These are phyloP conservation scores for Penicillium sp. DNA, from an alignment of 2,329 filamentous ascomycete genomes.

Conservation along the genomic window DNA sequence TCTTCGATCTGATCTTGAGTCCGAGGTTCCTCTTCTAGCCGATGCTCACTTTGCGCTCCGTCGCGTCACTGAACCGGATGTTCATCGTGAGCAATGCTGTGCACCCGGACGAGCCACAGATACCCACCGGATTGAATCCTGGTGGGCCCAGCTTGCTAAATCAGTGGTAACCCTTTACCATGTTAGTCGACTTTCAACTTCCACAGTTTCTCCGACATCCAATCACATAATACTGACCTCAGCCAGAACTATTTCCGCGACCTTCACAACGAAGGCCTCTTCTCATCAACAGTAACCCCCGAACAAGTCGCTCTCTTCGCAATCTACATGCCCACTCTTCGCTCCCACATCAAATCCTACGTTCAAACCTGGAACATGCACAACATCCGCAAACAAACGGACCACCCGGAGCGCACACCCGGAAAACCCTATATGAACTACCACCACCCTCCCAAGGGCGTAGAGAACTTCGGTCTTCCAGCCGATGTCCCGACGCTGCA, in stretches of 20 bases:
- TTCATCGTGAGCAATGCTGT: slow-evolving; percentile 9
- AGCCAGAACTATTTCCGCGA: slow-evolving; percentile 12
- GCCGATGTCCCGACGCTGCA: slow-evolving; percentile 1
- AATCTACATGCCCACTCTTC: slow-evolving; percentile 14
- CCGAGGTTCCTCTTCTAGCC: slow-evolving; percentile 9
- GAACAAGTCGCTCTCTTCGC: slow-evolving; percentile 12
- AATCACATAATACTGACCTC: not conserved
- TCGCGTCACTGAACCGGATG: not conserved
- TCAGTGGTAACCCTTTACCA: slow-evolving; percentile 3
- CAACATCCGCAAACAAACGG: slow-evolving; percentile 12
- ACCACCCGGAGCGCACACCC: slow-evolving; percentile 3
- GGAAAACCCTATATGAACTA: slow-evolving; percentile 15
- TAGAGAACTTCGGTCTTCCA: slow-evolving; percentile 12
- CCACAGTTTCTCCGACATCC: not conserved
- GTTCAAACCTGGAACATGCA: slow-evolving; percentile 14
- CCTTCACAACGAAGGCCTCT: slow-evolving; percentile 8
- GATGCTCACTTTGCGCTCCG: slow-evolving; percentile 11
- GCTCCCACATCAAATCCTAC: slow-evolving; percentile 9
- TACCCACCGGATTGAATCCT: slow-evolving; percentile 18
- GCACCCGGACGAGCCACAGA: slow-evolving; percentile 10
- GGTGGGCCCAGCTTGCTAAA: slow-evolving; percentile 13
- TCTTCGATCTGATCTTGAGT: slow-evolving; percentile 12
- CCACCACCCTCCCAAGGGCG: slow-evolving; percentile 11
- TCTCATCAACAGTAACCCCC: slow-evolving; percentile 3
- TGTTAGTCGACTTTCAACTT: slow-evolving; percentile 2